Percentiles rank a stretch among this genome's conserved stretches.
Evolutionary conservation across 2,329 filamentous ascomycete genomes (phyloP).

Genomic region (Xylaria sp.): DNA sequence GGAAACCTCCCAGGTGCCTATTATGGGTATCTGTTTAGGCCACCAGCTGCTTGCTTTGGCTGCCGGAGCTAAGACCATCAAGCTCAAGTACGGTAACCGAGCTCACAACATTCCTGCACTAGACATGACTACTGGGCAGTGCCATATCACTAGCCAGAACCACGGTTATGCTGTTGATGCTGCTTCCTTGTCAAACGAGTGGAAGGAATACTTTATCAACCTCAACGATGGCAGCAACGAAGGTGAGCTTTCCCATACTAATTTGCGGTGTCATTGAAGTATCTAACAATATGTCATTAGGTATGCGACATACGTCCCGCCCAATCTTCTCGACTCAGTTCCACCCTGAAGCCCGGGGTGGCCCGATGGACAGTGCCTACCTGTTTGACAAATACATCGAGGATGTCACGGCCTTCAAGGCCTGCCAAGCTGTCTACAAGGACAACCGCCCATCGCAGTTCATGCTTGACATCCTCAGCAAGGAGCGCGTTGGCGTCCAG

Average conservation of each 20-base stretch:
- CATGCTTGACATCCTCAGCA: slow-evolving; percentile 86
- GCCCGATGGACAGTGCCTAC: slow-evolving; percentile 92
- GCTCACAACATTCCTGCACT: slow-evolving; percentile 97
- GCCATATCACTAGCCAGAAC: slow-evolving; percentile 98
- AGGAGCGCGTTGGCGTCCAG: slow-evolving; percentile 91
- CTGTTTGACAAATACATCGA: slow-evolving; percentile 96
- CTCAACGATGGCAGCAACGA: slow-evolving; percentile 97
- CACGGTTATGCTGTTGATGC: slow-evolving; percentile 96
- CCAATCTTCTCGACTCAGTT: slow-evolving; percentile 99
- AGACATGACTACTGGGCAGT: slow-evolving; percentile 92
- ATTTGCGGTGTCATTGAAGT: neutral
- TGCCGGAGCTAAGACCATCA: slow-evolving; percentile 85
- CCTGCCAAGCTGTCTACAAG: slow-evolving; percentile 74
- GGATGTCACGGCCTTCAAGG: slow-evolving; percentile 88
- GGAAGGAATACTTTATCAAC: slow-evolving; percentile 98
- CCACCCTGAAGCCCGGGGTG: slow-evolving; percentile 97
- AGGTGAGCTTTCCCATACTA: slow-evolving; percentile 48
- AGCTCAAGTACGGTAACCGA: slow-evolving; percentile 99
- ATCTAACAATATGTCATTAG: slow-evolving; percentile 34
- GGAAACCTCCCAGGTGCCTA: slow-evolving; percentile 84
- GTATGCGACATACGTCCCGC: slow-evolving; percentile 92
- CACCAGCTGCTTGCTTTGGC: slow-evolving; percentile 95
- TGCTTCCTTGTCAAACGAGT: slow-evolving; percentile 78
- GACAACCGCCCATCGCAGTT: slow-evolving; percentile 87
- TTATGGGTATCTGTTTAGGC: slow-evolving; percentile 97